Conservation (phyloP, 768 basidiomycete species). For the Candolleomyces efflorescens region DNA sequence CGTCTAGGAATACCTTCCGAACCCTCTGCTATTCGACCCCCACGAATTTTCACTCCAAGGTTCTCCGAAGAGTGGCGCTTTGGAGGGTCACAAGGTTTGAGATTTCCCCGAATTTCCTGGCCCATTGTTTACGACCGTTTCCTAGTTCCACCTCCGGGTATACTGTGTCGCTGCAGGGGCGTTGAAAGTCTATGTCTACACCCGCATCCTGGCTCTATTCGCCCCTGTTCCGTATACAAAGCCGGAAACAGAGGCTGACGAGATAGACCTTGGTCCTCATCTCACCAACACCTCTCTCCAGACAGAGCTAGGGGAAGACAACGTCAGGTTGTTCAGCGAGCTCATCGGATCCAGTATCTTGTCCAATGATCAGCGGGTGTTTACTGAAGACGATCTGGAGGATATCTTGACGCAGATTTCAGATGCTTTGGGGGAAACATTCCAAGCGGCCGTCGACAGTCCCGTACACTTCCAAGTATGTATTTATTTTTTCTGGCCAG, state of each 20-base stretch:
- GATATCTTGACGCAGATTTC: constrained; percentile 60
- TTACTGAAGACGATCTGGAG: constrained; percentile 29
- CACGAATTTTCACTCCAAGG: constrained; percentile 34
- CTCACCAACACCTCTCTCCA: constrained; percentile 94
- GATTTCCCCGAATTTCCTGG: background rate
- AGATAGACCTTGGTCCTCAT: constrained; percentile 63
- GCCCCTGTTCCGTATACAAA: constrained; percentile 68
- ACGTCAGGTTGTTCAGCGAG: constrained; percentile 78
- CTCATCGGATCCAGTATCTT: constrained; percentile 62
- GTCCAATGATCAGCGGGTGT: constrained; percentile 20
- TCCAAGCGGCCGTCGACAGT: constrained; percentile 79
- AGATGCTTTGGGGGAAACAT: constrained; percentile 69
- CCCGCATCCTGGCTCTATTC: constrained; percentile 84
- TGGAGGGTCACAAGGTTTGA: constrained; percentile 56
- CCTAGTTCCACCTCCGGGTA: constrained; percentile 88
- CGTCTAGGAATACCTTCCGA: constrained; percentile 76
- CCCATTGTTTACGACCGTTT: background rate
- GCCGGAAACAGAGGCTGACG: constrained; percentile 20
- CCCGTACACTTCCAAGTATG: constrained; percentile 82
- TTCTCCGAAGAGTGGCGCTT: constrained; percentile 13
- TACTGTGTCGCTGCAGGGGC: constrained; percentile 81
- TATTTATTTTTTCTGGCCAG: too few species aligned
- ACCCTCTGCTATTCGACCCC: constrained; percentile 78
- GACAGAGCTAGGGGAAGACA: constrained; percentile 55
- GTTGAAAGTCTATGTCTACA: constrained; percentile 75